These are phyloP conservation scores for Capsicum pubescens DNA, from an alignment of 257 asterid species.

Conservation along the genomic window DNA sequence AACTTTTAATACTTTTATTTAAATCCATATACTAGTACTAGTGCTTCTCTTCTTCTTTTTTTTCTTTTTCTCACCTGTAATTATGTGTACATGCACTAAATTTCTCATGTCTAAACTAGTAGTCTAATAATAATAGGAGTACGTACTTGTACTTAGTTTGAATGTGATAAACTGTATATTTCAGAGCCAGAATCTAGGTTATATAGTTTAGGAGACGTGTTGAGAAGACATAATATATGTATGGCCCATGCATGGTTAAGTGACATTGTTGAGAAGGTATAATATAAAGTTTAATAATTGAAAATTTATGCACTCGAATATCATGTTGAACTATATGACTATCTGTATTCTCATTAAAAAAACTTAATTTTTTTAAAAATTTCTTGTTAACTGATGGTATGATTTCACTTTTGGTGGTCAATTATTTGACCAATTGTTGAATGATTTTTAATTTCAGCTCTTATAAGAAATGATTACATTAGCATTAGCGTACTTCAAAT, in stretches of 20 bases:
- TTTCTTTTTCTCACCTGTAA: neutral
- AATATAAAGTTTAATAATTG: too few species aligned
- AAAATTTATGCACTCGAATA: too few species aligned
- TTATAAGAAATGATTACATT: neutral
- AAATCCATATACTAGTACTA: neutral
- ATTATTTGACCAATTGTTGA: neutral
- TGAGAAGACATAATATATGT: neutral
- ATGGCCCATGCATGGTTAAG: neutral
- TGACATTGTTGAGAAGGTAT: neutral
- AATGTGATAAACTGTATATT: neutral
- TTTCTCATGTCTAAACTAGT: conserved; percentile 1
- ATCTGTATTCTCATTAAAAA: too few species aligned
- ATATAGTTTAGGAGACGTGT: neutral
- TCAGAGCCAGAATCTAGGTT: neutral
- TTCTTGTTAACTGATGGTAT: too few species aligned
- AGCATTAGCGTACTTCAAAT: neutral
- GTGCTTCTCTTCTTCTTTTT: neutral
- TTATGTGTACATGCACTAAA: neutral
- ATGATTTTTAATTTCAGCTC: neutral
- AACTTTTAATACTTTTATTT: neutral
- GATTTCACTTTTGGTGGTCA: neutral
- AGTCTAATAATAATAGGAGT: neutral
- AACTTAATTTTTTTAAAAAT: too few species aligned
- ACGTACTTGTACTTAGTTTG: conserved; percentile 19
- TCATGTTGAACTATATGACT: too few species aligned